Base-by-base conservation (phyloP, 805 yeast genomes). In the Wickerhamiella sergipiensis region DNA sequence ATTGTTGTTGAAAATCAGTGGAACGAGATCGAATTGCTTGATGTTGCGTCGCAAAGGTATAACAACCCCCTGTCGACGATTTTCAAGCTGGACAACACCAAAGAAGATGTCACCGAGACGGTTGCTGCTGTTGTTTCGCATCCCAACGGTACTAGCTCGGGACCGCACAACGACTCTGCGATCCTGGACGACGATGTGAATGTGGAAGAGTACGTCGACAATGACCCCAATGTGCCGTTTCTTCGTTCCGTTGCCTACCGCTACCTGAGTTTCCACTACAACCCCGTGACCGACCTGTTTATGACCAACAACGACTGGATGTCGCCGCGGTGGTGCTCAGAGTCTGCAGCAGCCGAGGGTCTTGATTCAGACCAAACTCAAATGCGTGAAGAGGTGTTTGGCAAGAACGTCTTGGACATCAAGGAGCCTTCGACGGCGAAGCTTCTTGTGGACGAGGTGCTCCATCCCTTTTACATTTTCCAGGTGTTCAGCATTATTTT, bases 381-480 rank as follows among this genome's bases (percentile, higher is more conserved):
- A 48, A 85, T 82, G 59, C 73, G 98, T 49, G 66, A 68, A 18
- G 61, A 74, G 48, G 87, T 88, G 0, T 92, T 92, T 68, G 95
- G 90, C 12, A 69, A 70, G 26, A 92, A 92, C 64, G 69, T 78
- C 26, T 77, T 92, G 46, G 82, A 83, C 51, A 78, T 92, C 57
- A 78, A 79, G 49, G 90, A 84, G 52, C 90, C 88, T 54, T 64
- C 89, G 0, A 69, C 79, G 1, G 33, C 69, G 0, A 79, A 80
- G 61, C 72, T 92, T 45, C 71, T 92, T 36, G 71, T 83, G 23
- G 95, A 87, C 61, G 98, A 92, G 64, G 86, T 88, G 0, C 68
- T 92, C 43, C 97, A 92, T 65, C 99, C 99, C 0, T 92, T 92
- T 64, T 92, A 92, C 64, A 76, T 94, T 43, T 92, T 92, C 64